A percentile compares a stretch with the other conserved stretches of the same genome.
Evolutionary conservation across 805 yeast genomes (phyloP).

Genomic region (Candida ponderosae): DNA sequence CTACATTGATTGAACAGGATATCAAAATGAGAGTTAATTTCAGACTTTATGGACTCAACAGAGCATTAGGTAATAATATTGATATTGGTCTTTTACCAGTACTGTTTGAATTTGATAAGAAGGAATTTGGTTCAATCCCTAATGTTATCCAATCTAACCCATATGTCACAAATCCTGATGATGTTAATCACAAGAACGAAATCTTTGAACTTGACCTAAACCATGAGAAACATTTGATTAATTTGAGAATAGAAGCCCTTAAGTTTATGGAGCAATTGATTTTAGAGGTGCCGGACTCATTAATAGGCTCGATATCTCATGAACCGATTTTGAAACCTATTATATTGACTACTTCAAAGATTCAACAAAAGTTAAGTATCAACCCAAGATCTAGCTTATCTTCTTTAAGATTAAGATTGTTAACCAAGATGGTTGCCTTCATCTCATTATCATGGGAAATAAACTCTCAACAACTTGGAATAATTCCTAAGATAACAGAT

Average conservation of each 20-base stretch:
- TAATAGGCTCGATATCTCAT: not conserved
- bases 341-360: conserved; percentile 19
- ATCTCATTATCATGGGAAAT: conserved; percentile 19
- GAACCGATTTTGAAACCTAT: conserved; percentile 11
- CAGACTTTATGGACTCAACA: conserved; percentile 45
- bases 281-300: conserved; percentile 11
- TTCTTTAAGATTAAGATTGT: conserved; percentile 13
- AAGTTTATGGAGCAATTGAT: conserved; percentile 39
- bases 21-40: conserved; percentile 32
- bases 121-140: conserved; percentile 4
- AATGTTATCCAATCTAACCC: conserved; percentile 8
- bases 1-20: conserved; percentile 33
- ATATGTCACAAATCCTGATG: conserved; percentile 3
- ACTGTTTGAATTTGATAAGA: conserved; percentile 26
- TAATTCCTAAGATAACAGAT: conserved; percentile 17
- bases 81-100: conserved; percentile 34
- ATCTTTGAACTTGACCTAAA: conserved; percentile 17
- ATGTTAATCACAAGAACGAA: conserved; percentile 1
- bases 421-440: conserved; percentile 11
- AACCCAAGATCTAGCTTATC: conserved; percentile 16
- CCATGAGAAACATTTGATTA: conserved; percentile 37
- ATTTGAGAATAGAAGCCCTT: conserved; percentile 37
- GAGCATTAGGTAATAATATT: conserved; percentile 42
- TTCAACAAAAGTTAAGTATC: conserved; percentile 23
- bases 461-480: conserved; percentile 1